Evolutionary conservation across 257 asterid species (phyloP).

Genomic region (Pogostemon cablin): DNA sequence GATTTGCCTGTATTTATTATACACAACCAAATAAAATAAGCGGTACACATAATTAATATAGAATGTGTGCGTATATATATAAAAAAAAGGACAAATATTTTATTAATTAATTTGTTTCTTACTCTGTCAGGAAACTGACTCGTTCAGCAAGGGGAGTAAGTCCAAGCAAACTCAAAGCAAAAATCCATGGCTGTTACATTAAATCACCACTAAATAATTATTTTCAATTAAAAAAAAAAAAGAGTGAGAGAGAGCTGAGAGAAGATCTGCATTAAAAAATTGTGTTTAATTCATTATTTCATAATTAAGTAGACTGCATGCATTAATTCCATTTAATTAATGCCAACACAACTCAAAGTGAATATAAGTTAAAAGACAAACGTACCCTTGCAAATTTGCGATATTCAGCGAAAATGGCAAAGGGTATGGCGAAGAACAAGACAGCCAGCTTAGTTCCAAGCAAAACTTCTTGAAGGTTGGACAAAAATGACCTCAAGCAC

Average conservation of each 20-base stretch:
- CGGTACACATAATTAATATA: neutral
- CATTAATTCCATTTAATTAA: constrained; percentile 1
- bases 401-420: constrained; percentile 61
- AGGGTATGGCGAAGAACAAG: constrained; percentile 71
- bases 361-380: neutral
- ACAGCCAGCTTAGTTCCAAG: constrained; percentile 74
- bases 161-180: constrained; percentile 76
- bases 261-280: neutral
- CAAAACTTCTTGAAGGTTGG: constrained; percentile 69
- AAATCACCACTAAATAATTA: neutral
- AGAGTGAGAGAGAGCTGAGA: neutral
- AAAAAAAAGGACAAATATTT: neutral
- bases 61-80: neutral
- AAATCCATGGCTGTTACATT: constrained; percentile 73
- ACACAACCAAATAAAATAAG: constrained; percentile 7
- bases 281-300: neutral
- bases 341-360: no score
- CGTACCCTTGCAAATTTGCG: constrained; percentile 57
- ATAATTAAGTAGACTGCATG: neutral
- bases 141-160: constrained; percentile 91
- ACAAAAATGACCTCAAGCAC: constrained; percentile 38
- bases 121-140: constrained; percentile 85
- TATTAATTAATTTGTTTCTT: constrained; percentile 33
- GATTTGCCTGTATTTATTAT: constrained; percentile 61
- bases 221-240: neutral